A percentile compares a stretch with the other conserved stretches of the same genome.
These are phyloP conservation scores for Nemania sp. DNA, from an alignment of 2,329 filamentous ascomycete genomes.

Conservation along the genomic window DNA sequence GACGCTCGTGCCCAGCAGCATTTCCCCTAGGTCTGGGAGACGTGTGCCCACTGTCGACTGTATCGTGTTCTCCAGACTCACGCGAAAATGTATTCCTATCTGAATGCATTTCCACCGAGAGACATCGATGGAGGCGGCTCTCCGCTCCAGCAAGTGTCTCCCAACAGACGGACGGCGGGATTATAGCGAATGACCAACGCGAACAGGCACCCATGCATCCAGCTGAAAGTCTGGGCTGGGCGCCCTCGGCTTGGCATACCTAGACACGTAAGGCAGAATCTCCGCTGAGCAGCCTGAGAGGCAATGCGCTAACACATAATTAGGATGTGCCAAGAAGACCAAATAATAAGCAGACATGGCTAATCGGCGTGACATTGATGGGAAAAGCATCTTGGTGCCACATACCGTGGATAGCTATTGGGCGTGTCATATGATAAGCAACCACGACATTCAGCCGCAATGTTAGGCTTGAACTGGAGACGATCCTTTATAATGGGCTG, in stretches of 20 bases:
- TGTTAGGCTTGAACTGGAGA: background rate
- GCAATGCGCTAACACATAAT: background rate
- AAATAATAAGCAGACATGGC: background rate
- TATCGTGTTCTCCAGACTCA: background rate
- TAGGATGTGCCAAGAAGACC: background rate
- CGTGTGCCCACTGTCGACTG: background rate
- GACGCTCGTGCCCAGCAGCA: too few species aligned
- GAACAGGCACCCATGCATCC: constrained; percentile 6
- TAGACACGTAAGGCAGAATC: constrained; percentile 8
- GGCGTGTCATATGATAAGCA: too few species aligned
- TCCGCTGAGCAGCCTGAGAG: background rate
- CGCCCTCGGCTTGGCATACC: constrained; percentile 17
- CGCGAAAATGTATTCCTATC: background rate
- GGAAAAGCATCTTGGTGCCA: background rate
- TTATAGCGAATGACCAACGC: too few species aligned
- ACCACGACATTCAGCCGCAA: constrained; percentile 22
- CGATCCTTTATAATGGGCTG: constrained; percentile 14
- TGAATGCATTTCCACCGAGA: background rate
- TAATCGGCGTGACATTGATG: background rate
- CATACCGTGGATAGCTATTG: too few species aligned
- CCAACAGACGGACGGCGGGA: too few species aligned
- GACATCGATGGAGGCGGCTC: background rate
- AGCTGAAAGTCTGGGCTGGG: constrained; percentile 27
- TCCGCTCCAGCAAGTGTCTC: too few species aligned
- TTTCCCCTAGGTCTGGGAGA: background rate